A percentile compares a stretch with the other conserved stretches of the same genome.
phyloP scores from a whole-genome alignment of 2,329 filamentous ascomycete species.

The Cadophora sp. region DNA sequence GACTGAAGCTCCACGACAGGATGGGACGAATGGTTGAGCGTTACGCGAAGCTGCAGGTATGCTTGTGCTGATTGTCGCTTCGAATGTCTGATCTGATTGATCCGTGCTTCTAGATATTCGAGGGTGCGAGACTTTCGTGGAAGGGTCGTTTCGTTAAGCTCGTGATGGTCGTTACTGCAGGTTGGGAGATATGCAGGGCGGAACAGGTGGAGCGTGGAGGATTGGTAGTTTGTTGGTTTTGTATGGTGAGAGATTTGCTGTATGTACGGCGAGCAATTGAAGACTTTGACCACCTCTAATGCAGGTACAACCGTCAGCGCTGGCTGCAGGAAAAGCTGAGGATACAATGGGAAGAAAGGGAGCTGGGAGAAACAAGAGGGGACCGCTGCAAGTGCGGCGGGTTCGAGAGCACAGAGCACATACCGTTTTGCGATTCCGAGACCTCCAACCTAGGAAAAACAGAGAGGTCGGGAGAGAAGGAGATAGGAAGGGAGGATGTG shows the following conservation, averaged over 20 bases:
- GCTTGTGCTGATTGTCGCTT: slow-evolving; percentile 45
- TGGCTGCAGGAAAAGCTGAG: slow-evolving; percentile 41
- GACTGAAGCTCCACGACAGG: slow-evolving; percentile 44
- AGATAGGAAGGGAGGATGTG: slow-evolving; percentile 15
- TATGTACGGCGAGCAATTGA: slow-evolving; percentile 36
- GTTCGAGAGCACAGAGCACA: slow-evolving; percentile 30
- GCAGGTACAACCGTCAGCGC: slow-evolving; percentile 45
- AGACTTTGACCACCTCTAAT: slow-evolving; percentile 44
- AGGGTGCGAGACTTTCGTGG: slow-evolving; percentile 38
- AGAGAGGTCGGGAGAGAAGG: slow-evolving; percentile 39
- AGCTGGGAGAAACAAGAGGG: slow-evolving; percentile 26
- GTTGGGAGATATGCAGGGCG: slow-evolving; percentile 19
- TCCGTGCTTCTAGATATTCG: slow-evolving; percentile 40
- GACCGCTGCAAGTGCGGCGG: slow-evolving; percentile 29
- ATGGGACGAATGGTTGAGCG: slow-evolving; percentile 31
- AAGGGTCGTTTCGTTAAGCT: slow-evolving; percentile 37
- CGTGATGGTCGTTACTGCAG: slow-evolving; percentile 30
- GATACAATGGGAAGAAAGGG: slow-evolving; percentile 36
- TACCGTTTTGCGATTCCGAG: slow-evolving; percentile 36
- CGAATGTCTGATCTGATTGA: slow-evolving; percentile 33
- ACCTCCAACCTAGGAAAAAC: slow-evolving; percentile 35
- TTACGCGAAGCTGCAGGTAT: slow-evolving; percentile 46
- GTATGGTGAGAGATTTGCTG: slow-evolving; percentile 1
- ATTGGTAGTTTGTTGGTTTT: slow-evolving; percentile 27
- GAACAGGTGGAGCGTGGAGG: slow-evolving; percentile 25